A percentile compares a stretch with the other conserved stretches of the same genome.
These are phyloP conservation scores for Lactarius evosmus DNA, from an alignment of 768 basidiomycete genomes.

Conservation along the genomic window DNA sequence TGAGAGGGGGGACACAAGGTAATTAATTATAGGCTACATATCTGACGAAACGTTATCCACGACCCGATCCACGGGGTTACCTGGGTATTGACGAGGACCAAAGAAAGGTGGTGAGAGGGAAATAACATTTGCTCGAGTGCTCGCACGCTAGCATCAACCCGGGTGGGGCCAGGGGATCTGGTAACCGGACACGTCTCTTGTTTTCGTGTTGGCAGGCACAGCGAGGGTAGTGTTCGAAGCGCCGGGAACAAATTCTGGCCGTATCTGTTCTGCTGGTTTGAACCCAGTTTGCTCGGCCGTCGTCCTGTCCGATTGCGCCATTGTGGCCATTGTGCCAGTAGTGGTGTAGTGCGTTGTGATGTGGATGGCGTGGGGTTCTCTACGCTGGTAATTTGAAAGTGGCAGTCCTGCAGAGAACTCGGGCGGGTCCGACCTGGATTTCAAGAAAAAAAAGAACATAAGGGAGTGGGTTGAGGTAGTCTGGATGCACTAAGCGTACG, in stretches of 20 bases:
- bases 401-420: not conserved
- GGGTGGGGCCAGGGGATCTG: not conserved
- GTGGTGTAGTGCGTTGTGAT: too few species aligned
- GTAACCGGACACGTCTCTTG: not conserved
- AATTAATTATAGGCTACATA: too few species aligned
- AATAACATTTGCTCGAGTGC: not conserved
- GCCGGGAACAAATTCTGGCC: not conserved
- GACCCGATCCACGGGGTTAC: too few species aligned
- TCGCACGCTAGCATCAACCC: not conserved
- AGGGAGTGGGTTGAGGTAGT: not conserved
- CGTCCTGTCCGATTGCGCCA: not conserved
- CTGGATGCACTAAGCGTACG: conserved; percentile 8
- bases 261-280: not conserved
- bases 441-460: not conserved
- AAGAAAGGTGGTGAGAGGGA: too few species aligned
- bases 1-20: too few species aligned
- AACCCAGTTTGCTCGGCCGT: not conserved
- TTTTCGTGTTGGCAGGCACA: not conserved
- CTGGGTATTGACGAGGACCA: too few species aligned
- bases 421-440: not conserved
- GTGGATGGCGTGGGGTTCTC: too few species aligned
- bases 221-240: not conserved
- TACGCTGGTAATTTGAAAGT: not conserved
- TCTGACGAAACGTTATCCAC: too few species aligned
- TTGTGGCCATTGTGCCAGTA: not conserved